These are phyloP conservation scores for Saccharum hybrid DNA, from an alignment of 202 grass and related monocot genomes.

Conservation along the genomic window DNA sequence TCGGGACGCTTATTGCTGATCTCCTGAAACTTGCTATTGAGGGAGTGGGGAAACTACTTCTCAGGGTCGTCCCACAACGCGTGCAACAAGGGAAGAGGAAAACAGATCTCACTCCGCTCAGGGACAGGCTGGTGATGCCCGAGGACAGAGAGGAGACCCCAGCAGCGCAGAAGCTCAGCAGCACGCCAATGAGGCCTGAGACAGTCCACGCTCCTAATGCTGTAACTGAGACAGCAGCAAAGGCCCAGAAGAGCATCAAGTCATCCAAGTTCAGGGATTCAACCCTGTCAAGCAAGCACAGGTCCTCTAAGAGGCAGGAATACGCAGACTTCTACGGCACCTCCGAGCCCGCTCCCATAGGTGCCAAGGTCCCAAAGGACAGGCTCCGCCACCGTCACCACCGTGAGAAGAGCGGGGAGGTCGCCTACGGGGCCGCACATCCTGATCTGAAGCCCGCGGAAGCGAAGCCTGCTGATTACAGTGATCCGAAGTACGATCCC, in stretches of 20 bases:
- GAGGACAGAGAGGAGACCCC: slow-evolving; percentile 57
- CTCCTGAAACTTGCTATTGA: slow-evolving; percentile 75
- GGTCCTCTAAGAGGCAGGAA: slow-evolving; percentile 86
- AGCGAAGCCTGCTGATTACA: slow-evolving; percentile 59
- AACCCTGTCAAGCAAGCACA: slow-evolving; percentile 77
- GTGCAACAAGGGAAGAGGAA: slow-evolving; percentile 49
- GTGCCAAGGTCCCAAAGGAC: slow-evolving; percentile 74
- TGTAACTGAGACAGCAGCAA: slow-evolving; percentile 48
- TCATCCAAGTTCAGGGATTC: slow-evolving; percentile 81
- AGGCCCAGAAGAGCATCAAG: slow-evolving; percentile 70
- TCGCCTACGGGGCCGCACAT: slow-evolving; percentile 37
- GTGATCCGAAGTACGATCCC: slow-evolving; percentile 71
- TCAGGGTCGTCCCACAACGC: slow-evolving; percentile 59
- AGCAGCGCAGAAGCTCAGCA: slow-evolving; percentile 66
- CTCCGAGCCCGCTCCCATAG: slow-evolving; percentile 52
- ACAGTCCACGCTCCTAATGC: slow-evolving; percentile 49
- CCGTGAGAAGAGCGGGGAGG: slow-evolving; percentile 74
- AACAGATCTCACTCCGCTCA: slow-evolving; percentile 63
- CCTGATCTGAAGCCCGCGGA: slow-evolving; percentile 56
- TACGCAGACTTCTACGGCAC: slow-evolving; percentile 72
- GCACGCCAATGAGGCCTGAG: slow-evolving; percentile 55
- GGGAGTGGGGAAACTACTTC: slow-evolving; percentile 68
- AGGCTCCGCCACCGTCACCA: slow-evolving; percentile 75
- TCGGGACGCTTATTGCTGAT: slow-evolving; percentile 82
- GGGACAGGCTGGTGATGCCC: slow-evolving; percentile 80